Conservation (phyloP, 345 rosid species). For the thale cress (Arabidopsis thaliana) region TAIR10.1 NC_003070.9:24439001-24439500, state of each 20-base stretch:
- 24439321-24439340: not conserved
- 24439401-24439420: not conserved
- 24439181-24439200: not conserved
- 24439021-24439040: no score
- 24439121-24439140: no score
- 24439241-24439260: not conserved
- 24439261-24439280: not conserved
- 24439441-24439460: not conserved
- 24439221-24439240: not conserved
- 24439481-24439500: not conserved
- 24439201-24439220: no score
- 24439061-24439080: no score
- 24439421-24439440: not conserved
- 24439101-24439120: no score
- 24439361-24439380: not conserved
- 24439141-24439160: not conserved
- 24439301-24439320: not conserved
- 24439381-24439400: not conserved
- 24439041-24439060: no score
- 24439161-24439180: not conserved
- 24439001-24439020: no score
- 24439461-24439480: slow-evolving; percentile 4
- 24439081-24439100: no score
- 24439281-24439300: no score
- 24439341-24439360: slow-evolving; percentile 13